Base-by-base conservation (phyloP, 345 rosid genomes). In the Eucalyptus viminalis region DNA sequence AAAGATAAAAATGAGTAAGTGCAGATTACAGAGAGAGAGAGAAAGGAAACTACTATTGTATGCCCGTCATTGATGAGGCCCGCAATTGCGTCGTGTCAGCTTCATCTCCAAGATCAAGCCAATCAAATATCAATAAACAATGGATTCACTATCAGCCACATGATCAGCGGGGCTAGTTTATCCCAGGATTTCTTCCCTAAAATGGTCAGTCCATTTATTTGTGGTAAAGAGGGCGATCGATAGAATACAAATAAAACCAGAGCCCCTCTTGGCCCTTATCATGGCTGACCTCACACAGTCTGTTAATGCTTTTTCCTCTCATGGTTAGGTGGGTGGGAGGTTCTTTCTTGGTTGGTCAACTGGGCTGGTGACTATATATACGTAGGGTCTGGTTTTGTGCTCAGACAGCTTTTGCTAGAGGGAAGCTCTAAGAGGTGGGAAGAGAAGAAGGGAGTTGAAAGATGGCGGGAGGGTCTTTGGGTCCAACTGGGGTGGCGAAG, bases 401-500 rank as follows among this genome's bases (percentile, higher is more conserved):
- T 76, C 83, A 1, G 83, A 3, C 29, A 76, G 27, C 83, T 76
- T 72, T 37, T 76, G 27, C 51, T 85, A 31, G 65, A 13, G 47
- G 12, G 65, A 22, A 56, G 54, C 87, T 45, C 62, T 50, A 34
- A 50, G 72, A 87, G 80, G 47, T n/a, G 80, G 88, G 80, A 60
- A 16, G 88, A 60, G 76, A 45, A 87, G 88, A 25, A 60, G 31
- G 72, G 76, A 87, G 88, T 27, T 4, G 86, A 24, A 89, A 86
- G 43, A 97, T 97, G 99, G 96, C 98, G 62, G 99, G 96, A 86
- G 98, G 99, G 89, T 91, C 95, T 45, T 67, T 97, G 54, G 97
- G 90, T 80, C 98, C 99, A 31, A 89, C 92, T 4, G 97, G 98
- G 13, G 99, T 95, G 91, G 93, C 97, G 86, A 96, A 95, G 93